phyloP scores from a whole-genome alignment of 2,329 filamentous ascomycete species.

The Alternaria panax region DNA sequence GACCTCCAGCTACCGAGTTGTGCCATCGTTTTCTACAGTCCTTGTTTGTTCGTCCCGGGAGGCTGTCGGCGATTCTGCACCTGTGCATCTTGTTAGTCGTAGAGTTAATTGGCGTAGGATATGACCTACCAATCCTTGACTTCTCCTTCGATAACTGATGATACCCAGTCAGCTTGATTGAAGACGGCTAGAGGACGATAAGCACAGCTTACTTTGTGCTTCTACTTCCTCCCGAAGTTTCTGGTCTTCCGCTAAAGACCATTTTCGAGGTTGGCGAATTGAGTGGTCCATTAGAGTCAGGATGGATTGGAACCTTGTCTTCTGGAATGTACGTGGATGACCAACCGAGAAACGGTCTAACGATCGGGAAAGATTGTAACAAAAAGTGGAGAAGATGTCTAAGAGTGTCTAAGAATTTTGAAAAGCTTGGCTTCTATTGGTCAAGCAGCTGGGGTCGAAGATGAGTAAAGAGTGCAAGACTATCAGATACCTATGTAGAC shows the following conservation, averaged over 20 bases:
- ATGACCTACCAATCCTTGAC: constrained; percentile 40
- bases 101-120: not conserved
- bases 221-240: constrained; percentile 38
- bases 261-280: constrained; percentile 39
- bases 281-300: constrained; percentile 18
- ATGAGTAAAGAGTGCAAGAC: not conserved
- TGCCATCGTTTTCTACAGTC: constrained; percentile 56
- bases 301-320: not conserved
- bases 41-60: constrained; percentile 54
- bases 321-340: not conserved
- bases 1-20: constrained; percentile 48
- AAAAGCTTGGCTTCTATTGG: not conserved
- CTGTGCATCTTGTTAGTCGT: constrained; percentile 17
- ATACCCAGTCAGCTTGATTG: not conserved
- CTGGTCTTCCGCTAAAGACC: constrained; percentile 37
- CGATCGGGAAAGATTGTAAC: not conserved
- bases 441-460: not conserved
- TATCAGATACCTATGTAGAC: constrained; percentile 6
- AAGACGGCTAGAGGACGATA: not conserved
- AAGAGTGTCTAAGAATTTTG: not conserved
- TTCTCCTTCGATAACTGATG: constrained; percentile 27
- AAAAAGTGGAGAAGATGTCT: not conserved
- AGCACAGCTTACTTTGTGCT: constrained; percentile 28
- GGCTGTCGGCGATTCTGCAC: constrained; percentile 49
- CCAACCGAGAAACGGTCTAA: not conserved